A percentile compares a stretch with the other conserved stretches of the same genome.
phyloP scores from a whole-genome alignment of 306 rosid species.

The Prunus dulcis region DNA sequence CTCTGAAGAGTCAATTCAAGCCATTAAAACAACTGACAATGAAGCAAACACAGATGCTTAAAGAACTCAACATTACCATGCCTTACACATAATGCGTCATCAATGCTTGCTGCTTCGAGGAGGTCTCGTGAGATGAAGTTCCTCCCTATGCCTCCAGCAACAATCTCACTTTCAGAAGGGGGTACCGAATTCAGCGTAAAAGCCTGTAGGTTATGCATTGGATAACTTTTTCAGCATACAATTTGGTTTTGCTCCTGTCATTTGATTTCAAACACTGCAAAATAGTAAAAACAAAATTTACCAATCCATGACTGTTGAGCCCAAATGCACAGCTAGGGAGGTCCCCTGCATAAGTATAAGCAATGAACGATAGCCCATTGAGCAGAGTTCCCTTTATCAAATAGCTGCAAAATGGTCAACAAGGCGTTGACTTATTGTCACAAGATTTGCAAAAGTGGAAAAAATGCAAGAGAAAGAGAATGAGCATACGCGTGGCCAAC shows the following conservation, averaged over 20 bases:
- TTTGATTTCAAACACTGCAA: not conserved
- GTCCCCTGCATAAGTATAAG: constrained; percentile 89
- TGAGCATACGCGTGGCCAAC: constrained; percentile 67
- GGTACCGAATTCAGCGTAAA: constrained; percentile 78
- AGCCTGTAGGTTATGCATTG: constrained; percentile 37
- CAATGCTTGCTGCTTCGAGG: constrained; percentile 74
- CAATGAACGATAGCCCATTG: constrained; percentile 55
- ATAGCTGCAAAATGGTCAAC: constrained; percentile 43
- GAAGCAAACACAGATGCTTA: not conserved
- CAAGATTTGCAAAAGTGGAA: not conserved
- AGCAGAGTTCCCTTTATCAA: constrained; percentile 61
- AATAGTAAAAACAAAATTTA: not conserved
- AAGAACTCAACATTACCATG: constrained; percentile 17
- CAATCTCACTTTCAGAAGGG: constrained; percentile 59
- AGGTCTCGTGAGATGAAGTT: constrained; percentile 77
- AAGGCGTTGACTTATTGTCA: not conserved
- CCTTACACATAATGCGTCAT: constrained; percentile 59
- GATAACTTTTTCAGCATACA: not conserved
- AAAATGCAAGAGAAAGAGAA: not conserved
- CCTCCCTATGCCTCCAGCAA: constrained; percentile 66
- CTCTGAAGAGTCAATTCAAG: constrained; percentile 44
- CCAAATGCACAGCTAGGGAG: constrained; percentile 85
- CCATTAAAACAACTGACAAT: constrained; percentile 2
- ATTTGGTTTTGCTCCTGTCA: not conserved
- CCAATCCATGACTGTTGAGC: constrained; percentile 69